Percentiles rank a stretch among this genome's conserved stretches.
phyloP scores from a whole-genome alignment of 345 rosid species.

The Tarenaya hassleriana region DNA sequence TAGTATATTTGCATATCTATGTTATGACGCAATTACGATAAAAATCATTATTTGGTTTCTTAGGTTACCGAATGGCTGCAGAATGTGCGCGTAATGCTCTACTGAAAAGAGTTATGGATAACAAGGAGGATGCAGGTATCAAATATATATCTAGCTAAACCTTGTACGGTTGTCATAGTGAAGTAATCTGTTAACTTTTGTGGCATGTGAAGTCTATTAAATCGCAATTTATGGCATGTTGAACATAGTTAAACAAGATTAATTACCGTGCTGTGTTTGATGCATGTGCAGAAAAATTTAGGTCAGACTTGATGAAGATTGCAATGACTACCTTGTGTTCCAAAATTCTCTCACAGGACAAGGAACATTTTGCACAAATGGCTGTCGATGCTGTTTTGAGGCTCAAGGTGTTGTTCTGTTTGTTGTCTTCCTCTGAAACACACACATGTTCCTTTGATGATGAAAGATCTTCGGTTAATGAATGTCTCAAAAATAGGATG shows the following conservation, averaged over 20 bases:
- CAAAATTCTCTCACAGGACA: slow-evolving; percentile 88
- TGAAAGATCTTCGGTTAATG: neutral
- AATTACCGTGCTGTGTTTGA: slow-evolving; percentile 8
- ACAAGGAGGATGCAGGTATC: slow-evolving; percentile 75
- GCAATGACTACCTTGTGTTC: slow-evolving; percentile 93
- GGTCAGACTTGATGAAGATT: slow-evolving; percentile 78
- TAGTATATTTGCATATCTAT: neutral
- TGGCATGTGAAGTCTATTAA: no score
- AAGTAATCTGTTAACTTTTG: no score
- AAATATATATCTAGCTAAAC: neutral
- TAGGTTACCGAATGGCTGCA: slow-evolving; percentile 93
- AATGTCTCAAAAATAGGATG: neutral
- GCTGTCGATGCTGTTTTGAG: slow-evolving; percentile 96
- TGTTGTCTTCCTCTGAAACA: neutral
- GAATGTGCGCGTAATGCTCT: slow-evolving; percentile 84
- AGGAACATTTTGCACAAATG: slow-evolving; percentile 78
- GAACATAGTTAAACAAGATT: neutral
- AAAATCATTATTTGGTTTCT: slow-evolving; percentile 15
- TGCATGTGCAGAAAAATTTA: slow-evolving; percentile 67
- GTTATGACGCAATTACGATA: neutral
- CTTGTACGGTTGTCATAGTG: neutral
- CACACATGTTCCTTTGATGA: neutral
- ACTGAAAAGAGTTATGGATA: slow-evolving; percentile 58
- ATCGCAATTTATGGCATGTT: no score
- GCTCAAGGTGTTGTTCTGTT: slow-evolving; percentile 46